Evolutionary conservation across 345 rosid species (phyloP).

Genomic region (Hevea brasiliensis): DNA sequence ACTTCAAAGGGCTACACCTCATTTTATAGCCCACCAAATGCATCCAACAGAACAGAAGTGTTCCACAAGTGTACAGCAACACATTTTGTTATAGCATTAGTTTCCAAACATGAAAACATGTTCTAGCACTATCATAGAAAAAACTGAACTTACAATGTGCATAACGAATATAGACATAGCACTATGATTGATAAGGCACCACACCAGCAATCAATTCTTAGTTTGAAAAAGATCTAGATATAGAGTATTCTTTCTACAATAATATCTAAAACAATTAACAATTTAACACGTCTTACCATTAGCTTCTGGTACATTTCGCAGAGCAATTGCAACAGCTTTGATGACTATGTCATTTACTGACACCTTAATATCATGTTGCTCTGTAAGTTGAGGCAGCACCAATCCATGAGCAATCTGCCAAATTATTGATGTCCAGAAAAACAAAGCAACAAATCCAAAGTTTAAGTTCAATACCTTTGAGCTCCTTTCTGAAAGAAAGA

Average conservation of each 20-base stretch:
- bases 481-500: constrained; percentile 86
- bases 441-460: constrained; percentile 1
- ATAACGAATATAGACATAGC: neutral
- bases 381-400: constrained; percentile 47
- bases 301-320: constrained; percentile 81
- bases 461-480: constrained; percentile 59
- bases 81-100: neutral
- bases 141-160: neutral
- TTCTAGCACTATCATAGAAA: too few relatives aligned
- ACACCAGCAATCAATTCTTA: neutral
- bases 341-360: constrained; percentile 98
- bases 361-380: constrained; percentile 75
- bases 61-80: neutral
- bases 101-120: too few relatives aligned
- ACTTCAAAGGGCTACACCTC: neutral
- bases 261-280: constrained; percentile 12
- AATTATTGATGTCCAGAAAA: constrained; percentile 4
- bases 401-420: constrained; percentile 27
- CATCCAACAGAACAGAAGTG: neutral
- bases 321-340: constrained; percentile 84
- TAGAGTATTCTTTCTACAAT: constrained; percentile 8
- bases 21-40: neutral
- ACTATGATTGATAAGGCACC: neutral
- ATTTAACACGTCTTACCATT: constrained; percentile 60
- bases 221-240: neutral